These are phyloP conservation scores for Lumnitzera littorea DNA, from an alignment of 345 rosid genomes.

Conservation along the genomic window DNA sequence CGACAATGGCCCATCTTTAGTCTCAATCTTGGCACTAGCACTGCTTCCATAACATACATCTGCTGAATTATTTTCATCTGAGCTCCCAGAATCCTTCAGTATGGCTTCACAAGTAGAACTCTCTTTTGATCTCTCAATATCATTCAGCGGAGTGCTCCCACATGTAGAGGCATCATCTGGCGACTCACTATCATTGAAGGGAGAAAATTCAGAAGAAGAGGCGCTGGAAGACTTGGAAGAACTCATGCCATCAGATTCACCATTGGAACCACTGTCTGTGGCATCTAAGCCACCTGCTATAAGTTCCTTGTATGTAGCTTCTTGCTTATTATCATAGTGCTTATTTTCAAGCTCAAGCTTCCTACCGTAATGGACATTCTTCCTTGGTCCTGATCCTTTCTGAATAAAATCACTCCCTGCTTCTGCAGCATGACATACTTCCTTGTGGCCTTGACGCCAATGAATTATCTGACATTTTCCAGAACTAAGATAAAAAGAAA, in stretches of 20 bases:
- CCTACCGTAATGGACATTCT: not conserved
- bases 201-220: conserved; percentile 72
- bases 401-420: conserved; percentile 10
- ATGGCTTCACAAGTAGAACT: conserved; percentile 58
- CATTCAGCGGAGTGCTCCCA: conserved; percentile 55
- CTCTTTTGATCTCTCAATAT: conserved; percentile 63
- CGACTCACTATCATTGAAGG: conserved; percentile 47
- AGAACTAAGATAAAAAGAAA: conserved; percentile 25
- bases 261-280: conserved; percentile 31
- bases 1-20: conserved; percentile 39
- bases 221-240: conserved; percentile 51
- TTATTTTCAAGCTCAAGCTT: conserved; percentile 10
- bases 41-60: conserved; percentile 27
- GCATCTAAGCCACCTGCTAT: conserved; percentile 20
- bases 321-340: conserved; percentile 17
- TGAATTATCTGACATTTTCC: conserved; percentile 44
- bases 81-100: conserved; percentile 47
- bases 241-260: conserved; percentile 26
- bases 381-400: conserved; percentile 10
- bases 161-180: conserved; percentile 65
- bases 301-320: conserved; percentile 23
- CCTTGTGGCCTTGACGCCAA: conserved; percentile 49
- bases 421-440: conserved; percentile 31
- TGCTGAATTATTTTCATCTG: conserved; percentile 27
- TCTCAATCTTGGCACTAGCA: conserved; percentile 26